Base-by-base conservation (phyloP, 345 rosid genomes). In the Salix viminalis region DNA sequence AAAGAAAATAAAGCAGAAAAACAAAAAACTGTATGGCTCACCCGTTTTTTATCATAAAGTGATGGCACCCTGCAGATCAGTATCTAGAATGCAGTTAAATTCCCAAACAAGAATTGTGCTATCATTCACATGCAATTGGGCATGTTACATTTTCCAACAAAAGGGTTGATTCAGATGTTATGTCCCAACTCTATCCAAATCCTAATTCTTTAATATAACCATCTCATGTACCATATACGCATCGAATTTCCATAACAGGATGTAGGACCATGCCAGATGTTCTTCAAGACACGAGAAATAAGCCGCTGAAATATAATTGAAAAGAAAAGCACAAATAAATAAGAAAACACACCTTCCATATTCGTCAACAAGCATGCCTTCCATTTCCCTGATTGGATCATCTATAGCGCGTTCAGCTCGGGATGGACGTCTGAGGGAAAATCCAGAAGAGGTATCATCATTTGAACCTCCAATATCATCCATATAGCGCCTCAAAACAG, bases 371-470 rank as follows among this genome's bases (percentile, higher is more conserved):
- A 88, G 86, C 92, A 96, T 96, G 84, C 98, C 98, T 83, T 96
- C 99, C 98, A 96, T 96, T 86, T 86, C 95, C 83, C 99, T 90
- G 28, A 96, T 86, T 61, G 99, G 99, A 79, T 96, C 99, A 78
- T 96, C 95, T 37, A 96, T 83, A 64, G 97, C 88, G 69, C 99
- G 93, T 84, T 96, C 98, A 54, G 94, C 87, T 80, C 91, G 92
- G 79, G 99, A 91, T 73, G 98, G 99, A 68, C 95, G 92, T 75
- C 91, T 83, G 32, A 85, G 81, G 77, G 94, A 85, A 81, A 86
- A 87, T 65, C 91, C 93, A 82, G 82, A 80, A 65, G 90, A 83
- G 42, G 85, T 78, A 73, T 90, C 92, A 69, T 87, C 94, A 84
- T 87, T 90, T 76, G 98, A 87, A 82, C 80, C 86, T 78, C 97